Conservation (phyloP, 108 stramenopile genomes). For the Cyclotella baltica region DNA sequence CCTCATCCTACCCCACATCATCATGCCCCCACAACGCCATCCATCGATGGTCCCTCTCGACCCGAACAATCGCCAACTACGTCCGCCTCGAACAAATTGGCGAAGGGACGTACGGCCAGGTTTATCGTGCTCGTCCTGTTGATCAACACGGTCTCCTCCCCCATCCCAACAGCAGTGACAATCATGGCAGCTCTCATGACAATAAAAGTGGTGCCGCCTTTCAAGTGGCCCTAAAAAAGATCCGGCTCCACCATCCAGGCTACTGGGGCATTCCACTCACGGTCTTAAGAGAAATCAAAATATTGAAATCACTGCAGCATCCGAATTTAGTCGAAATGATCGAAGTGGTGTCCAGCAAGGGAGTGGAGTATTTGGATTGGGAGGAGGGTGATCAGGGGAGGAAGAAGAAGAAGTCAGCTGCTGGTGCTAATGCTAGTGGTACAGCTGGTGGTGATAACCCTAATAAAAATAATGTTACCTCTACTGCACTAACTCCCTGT, state of each 20-base stretch:
- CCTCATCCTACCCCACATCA: not conserved
- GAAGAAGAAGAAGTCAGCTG: not conserved
- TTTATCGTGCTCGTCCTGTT: conserved; percentile 73
- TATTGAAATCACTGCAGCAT: conserved; percentile 79
- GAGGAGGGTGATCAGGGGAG: not conserved
- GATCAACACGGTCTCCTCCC: conserved; percentile 33
- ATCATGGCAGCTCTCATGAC: conserved; percentile 5
- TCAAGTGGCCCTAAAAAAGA: conserved; percentile 88
- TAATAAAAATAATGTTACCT: not conserved
- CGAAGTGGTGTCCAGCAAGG: conserved; percentile 88
- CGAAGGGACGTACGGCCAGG: conserved; percentile 92
- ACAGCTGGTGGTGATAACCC: not conserved
- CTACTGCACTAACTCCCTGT: not conserved
- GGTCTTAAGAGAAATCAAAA: conserved; percentile 88
- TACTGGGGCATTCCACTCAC: conserved; percentile 82
- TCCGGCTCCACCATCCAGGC: conserved; percentile 71
- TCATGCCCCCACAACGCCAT: conserved; percentile 35
- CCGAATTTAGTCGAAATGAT: conserved; percentile 77
- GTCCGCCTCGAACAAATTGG: conserved; percentile 83
- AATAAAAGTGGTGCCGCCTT: too few species aligned
- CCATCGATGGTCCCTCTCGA: conserved; percentile 54
- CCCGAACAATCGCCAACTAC: conserved; percentile 82
- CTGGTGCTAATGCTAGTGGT: not conserved
- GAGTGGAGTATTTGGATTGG: conserved; percentile 37
- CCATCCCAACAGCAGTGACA: not conserved